Evolutionary conservation across 164 flowering plant species (phyloP).

Genomic region (Amborella trichopoda): DNA sequence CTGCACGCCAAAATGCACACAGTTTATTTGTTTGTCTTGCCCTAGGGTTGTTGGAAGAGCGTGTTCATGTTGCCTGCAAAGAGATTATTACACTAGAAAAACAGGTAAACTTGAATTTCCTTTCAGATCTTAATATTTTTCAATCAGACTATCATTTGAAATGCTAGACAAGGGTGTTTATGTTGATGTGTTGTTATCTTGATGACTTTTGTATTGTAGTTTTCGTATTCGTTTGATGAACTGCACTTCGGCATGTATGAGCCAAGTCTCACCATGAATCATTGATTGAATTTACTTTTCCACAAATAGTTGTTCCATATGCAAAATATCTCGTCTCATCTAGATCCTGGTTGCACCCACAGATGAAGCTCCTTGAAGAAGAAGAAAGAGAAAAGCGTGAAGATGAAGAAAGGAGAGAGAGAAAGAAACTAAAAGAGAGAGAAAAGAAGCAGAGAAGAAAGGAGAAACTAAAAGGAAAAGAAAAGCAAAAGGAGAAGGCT

Average conservation of each 20-base stretch:
- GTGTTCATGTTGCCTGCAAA: conserved; percentile 94
- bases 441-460: conserved; percentile 89
- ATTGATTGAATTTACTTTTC: no score
- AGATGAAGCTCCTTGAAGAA: conserved; percentile 97
- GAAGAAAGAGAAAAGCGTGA: conserved; percentile 96
- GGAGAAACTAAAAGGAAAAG: conserved; percentile 83
- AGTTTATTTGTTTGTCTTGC: conserved; percentile 93
- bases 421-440: conserved; percentile 75
- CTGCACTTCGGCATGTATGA: no score
- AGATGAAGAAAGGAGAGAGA: conserved; percentile 90
- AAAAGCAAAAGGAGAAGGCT: conserved; percentile 35
- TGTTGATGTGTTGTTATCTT: no score
- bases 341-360: conserved; percentile 22
- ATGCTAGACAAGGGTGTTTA: no score
- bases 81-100: conserved; percentile 89
- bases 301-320: no score
- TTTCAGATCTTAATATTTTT: conserved; percentile 5
- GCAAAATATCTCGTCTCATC: no score
- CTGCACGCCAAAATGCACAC: conserved; percentile 98
- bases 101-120: no score
- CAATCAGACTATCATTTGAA: no score
- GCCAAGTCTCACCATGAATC: no score
- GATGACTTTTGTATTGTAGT: no score
- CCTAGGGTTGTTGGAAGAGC: conserved; percentile 79
- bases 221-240: no score